These are phyloP conservation scores for Pythium brachiatum DNA, from an alignment of 352 stramenopile species.

Conservation along the genomic window DNA sequence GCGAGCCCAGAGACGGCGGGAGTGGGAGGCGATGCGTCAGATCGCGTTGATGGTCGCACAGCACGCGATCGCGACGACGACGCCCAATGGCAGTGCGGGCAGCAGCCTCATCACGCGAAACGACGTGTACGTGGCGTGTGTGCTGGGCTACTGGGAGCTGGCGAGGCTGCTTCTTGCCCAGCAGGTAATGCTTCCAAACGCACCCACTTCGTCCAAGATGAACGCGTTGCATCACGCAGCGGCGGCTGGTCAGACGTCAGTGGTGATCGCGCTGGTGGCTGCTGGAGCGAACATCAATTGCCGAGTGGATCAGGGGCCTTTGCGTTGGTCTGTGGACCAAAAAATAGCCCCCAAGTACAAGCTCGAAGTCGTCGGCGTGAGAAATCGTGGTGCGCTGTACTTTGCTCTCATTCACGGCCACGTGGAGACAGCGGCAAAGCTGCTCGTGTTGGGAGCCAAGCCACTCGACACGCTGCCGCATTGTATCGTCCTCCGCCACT, in stretches of 20 bases:
- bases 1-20: constrained; percentile 23
- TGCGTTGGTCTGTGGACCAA: not conserved
- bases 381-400: constrained; percentile 35
- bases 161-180: constrained; percentile 41
- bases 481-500: not conserved
- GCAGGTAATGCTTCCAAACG: constrained; percentile 45
- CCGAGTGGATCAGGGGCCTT: constrained; percentile 3
- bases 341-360: not conserved
- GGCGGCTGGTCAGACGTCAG: constrained; percentile 39
- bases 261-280: constrained; percentile 41
- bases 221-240: constrained; percentile 54
- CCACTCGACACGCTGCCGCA: constrained; percentile 45
- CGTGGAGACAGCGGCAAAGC: constrained; percentile 46
- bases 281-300: constrained; percentile 65
- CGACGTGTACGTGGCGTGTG: constrained; percentile 47
- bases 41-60: constrained; percentile 42
- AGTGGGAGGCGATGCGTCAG: constrained; percentile 39
- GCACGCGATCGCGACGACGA: constrained; percentile 31
- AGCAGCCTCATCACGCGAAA: constrained; percentile 48
- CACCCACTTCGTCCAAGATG: constrained; percentile 33
- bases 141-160: constrained; percentile 48
- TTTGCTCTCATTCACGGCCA: constrained; percentile 58
- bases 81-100: constrained; percentile 24
- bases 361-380: not conserved
- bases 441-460: constrained; percentile 53